phyloP scores from a whole-genome alignment of 805 yeast species.

The Saccharomyces kudriavzevii region DNA sequence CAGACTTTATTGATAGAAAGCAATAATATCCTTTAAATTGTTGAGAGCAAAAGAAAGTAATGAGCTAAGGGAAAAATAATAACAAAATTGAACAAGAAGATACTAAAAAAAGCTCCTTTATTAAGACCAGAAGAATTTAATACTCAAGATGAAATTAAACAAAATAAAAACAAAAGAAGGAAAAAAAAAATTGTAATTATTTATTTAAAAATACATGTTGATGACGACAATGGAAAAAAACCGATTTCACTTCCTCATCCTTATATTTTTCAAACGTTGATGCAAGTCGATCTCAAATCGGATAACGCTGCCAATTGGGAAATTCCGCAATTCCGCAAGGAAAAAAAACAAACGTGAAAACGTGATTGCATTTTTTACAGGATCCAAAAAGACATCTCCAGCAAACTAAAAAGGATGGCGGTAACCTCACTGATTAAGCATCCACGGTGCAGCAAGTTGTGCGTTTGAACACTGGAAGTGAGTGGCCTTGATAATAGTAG shows the following conservation, averaged over 20 bases:
- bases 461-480: neutral
- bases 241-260: neutral
- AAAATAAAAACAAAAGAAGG: neutral
- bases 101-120: neutral
- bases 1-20: neutral
- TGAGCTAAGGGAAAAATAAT: neutral
- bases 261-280: neutral
- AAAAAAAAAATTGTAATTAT: neutral
- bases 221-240: neutral
- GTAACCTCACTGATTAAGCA: neutral
- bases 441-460: neutral
- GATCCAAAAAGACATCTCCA: neutral
- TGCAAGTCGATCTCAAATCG: neutral
- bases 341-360: neutral
- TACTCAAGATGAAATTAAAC: neutral
- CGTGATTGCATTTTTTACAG: neutral
- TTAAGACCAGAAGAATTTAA: neutral
- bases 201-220: neutral
- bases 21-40: neutral
- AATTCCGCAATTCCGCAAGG: neutral
- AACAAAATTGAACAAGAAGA: neutral
- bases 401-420: neutral
- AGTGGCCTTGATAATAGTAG: neutral
- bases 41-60: neutral
- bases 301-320: neutral